Percentiles rank a stretch among this genome's conserved stretches.
Evolutionary conservation across 192 early-diverging fungal species (phyloP).

Genomic region (Backusella luteola): DNA sequence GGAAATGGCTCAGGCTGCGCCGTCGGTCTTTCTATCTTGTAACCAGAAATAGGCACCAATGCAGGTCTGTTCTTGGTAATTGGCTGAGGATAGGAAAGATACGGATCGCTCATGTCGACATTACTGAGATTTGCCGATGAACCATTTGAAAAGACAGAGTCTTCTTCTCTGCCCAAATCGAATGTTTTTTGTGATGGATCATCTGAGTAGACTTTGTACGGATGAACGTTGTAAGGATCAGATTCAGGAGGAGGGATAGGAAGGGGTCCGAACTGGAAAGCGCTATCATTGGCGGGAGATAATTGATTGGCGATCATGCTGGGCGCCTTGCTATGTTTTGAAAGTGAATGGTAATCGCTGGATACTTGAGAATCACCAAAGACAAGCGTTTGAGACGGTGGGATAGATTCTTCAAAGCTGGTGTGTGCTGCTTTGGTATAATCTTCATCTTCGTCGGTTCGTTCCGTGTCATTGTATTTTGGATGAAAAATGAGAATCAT

Average conservation of each 20-base stretch:
- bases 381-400: not conserved
- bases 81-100: not conserved
- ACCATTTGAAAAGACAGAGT: not conserved
- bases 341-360: not conserved
- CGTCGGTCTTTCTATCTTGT: not conserved
- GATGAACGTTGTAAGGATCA: not conserved
- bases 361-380: conserved; percentile 4
- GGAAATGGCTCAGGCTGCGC: not conserved
- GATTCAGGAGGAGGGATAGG: not conserved
- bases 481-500: conserved; percentile 3
- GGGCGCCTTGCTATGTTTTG: not conserved
- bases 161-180: not conserved
- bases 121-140: not conserved
- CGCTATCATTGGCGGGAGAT: conserved; percentile 2
- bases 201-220: not conserved
- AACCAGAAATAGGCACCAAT: not conserved
- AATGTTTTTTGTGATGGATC: not conserved
- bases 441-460: not conserved
- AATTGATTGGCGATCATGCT: not conserved
- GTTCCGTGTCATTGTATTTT: not conserved
- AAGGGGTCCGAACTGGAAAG: conserved; percentile 3
- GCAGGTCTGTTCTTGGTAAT: not conserved
- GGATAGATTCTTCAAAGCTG: not conserved
- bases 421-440: not conserved
- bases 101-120: not conserved